Base-by-base conservation (phyloP, 176 grass and related monocot species). In the Miscanthus lutarioriparius region DNA sequence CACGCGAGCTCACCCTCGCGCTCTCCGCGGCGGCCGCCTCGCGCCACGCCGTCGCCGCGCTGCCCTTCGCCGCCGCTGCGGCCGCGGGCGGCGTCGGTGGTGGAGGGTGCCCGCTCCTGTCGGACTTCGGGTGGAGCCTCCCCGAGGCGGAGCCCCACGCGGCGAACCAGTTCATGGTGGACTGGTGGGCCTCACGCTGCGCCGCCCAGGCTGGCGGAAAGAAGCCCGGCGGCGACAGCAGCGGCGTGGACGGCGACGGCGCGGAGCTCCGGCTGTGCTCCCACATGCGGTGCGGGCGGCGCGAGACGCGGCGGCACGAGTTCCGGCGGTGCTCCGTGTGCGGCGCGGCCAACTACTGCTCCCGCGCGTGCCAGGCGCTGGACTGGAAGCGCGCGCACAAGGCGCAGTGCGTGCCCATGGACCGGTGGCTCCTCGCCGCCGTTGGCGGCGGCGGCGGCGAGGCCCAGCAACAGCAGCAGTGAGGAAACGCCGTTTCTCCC, bases 251-350 rank as follows among this genome's bases (percentile, higher is more conserved):
- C 59, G 26, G 33, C 27, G 89, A 76, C 14, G 45, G 19, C 25
- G 61, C 54, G n/a, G 91, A 79, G 43, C 80, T 90, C 0, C 73
- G 91, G 7, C 37, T 91, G 10, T 97, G 94, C 85, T 94, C 94
- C 1, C 88, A 96, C 84, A 69, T 87, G 16, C 78, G 78, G 16
- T 96, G 91, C 74, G 93, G 93, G 8, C 79, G 93, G 35, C 66
- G 84, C 10, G 93, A 96, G 80, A 96, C 93, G 25, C 88, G 94
- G 39, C 89, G 91, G 22, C 94, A 97, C 89, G 94, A 97, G 79
- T 97, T 97, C 89, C 89, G 91, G 70, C 85, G 94, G 66, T 94
- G 94, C 65, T 97, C 94, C 33, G 94, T 97, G 47, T 97, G 94
- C 59, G 91, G 94, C 74, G 90, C 87, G 5, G 94, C 89, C 13